Evolutionary conservation across 768 basidiomycete species (phyloP).

Genomic region (Podaxis sp.): DNA sequence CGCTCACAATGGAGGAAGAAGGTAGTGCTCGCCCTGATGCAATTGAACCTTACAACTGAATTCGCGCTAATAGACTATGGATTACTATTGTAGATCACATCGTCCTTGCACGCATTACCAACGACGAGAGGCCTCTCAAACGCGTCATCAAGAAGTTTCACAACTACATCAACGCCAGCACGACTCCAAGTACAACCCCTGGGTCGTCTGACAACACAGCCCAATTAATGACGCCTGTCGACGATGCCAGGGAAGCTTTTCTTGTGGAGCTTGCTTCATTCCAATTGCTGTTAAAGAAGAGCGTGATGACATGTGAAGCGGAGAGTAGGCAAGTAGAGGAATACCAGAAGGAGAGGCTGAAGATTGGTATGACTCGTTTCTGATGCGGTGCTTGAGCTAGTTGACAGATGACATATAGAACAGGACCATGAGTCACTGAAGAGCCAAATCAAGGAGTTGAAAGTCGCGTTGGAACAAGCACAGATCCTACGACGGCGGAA

Average conservation of each 20-base stretch:
- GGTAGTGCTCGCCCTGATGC: slow-evolving; percentile 32
- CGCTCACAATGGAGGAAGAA: slow-evolving; percentile 64
- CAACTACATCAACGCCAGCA: slow-evolving; percentile 60
- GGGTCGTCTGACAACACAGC: slow-evolving; percentile 22
- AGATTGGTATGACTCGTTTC: slow-evolving; percentile 57
- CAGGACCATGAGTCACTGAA: slow-evolving; percentile 67
- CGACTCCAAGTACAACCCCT: slow-evolving; percentile 42
- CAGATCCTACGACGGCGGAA: slow-evolving; percentile 74
- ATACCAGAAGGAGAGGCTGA: slow-evolving; percentile 69
- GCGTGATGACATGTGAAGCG: slow-evolving; percentile 80
- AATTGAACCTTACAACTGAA: slow-evolving; percentile 16
- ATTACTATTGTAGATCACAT: slow-evolving; percentile 58
- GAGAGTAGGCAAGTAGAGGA: slow-evolving; percentile 85
- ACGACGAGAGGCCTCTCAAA: slow-evolving; percentile 78
- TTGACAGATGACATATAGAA: slow-evolving; percentile 39
- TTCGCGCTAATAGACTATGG: slow-evolving; percentile 27
- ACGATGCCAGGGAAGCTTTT: slow-evolving; percentile 79
- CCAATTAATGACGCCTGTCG: slow-evolving; percentile 35
- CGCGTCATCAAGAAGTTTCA: slow-evolving; percentile 83
- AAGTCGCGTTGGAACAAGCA: slow-evolving; percentile 73
- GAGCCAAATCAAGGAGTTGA: slow-evolving; percentile 76
- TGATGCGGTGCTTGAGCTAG: slow-evolving; percentile 10
- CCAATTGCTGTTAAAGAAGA: slow-evolving; percentile 74
- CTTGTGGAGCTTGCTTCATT: slow-evolving; percentile 77
- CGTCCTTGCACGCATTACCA: slow-evolving; percentile 77